Evolutionary conservation across 2,329 filamentous ascomycete species (phyloP), one percentile per base, ranked within the genome.

Genomic region (Aspergillus proliferans): DNA sequence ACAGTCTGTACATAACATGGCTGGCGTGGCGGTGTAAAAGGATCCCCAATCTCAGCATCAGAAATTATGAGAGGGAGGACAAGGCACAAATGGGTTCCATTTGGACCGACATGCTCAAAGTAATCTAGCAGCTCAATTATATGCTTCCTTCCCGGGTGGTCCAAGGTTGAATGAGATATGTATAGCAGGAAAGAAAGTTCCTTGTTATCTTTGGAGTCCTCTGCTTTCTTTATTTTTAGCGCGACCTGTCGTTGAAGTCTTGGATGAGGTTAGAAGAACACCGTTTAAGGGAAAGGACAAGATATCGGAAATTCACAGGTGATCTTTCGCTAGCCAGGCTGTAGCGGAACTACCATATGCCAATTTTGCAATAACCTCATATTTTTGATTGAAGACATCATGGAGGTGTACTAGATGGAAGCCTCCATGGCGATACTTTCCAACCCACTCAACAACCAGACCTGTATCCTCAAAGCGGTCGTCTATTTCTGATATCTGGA

Each of bases 351-450:
- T 48, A 12, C 54, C 54, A 50, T 26, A 57, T 9, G 47, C 50
- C 36, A 57, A 47, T 26, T 56, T 55, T 47, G 36, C 47, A 42
- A 50, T 43, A 33, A 54, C 46, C 42, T 47, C 46, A 33, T 61
- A 59, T 42, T 51, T 49, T 22, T 51, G 18, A 46, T 61, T 52
- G 34, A 59, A 57, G 26, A 51, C 39, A n/a, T 60, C 59, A 15
- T 49, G 38, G 10, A 61, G 50, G 26, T 59, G 54, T 42, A 60
- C 52, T 41, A 52, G 57, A 51, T 60, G 55, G 46, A 58, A 61
- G 24, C 55, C 57, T 50, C 58, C 54, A 34, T 28, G 46, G 26
- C 54, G 54, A 47, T 60, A 60, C 8, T 38, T 18, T 12, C 34
- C 43, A n/a, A 28, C 41, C 1, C 10, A 19, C 24, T 43, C 22